Conservation (phyloP, 768 basidiomycete species). For the Rhodotorula sphaerocarpa region DNA sequence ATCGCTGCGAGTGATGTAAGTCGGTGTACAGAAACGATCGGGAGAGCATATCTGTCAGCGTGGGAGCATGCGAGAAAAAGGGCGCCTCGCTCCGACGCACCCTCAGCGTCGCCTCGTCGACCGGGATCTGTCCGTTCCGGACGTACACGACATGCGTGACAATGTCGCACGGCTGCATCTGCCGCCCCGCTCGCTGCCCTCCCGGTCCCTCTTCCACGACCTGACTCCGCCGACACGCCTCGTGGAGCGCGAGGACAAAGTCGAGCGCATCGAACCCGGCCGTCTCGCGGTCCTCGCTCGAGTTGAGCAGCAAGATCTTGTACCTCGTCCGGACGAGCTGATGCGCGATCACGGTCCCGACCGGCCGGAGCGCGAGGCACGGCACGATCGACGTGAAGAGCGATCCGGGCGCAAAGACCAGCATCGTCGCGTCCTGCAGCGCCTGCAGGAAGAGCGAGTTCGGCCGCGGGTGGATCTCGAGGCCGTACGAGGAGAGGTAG, state of each 20-base stretch:
- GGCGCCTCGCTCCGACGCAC: conserved; percentile 13
- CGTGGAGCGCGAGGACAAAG: conserved; percentile 24
- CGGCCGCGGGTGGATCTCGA: conserved; percentile 34
- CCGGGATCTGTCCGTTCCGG: conserved; percentile 3
- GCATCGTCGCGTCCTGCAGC: conserved; percentile 5
- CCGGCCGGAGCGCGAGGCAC: conserved; percentile 32
- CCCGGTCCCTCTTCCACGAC: neutral
- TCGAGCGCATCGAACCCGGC: conserved; percentile 27
- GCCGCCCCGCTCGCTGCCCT: neutral
- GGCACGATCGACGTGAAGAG: conserved; percentile 37
- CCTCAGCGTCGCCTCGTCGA: conserved; percentile 8
- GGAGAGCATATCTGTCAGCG: neutral
- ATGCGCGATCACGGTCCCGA: conserved; percentile 26
- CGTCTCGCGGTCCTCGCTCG: conserved; percentile 33
- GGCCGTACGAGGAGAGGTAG: conserved; percentile 34
- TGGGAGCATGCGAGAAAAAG: neutral
- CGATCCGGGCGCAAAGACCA: conserved; percentile 32
- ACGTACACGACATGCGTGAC: conserved; percentile 21
- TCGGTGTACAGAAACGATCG: no score
- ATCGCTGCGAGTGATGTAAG: conserved; percentile 2
- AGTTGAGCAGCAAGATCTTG: conserved; percentile 36
- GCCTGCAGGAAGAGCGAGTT: conserved; percentile 26
- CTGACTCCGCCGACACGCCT: conserved; percentile 6
- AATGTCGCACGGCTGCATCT: conserved; percentile 1
- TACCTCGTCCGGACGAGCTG: neutral